Evolutionary conservation across 169 alveolate species (phyloP).

Genomic region (Perkinsus chesapeaki): DNA sequence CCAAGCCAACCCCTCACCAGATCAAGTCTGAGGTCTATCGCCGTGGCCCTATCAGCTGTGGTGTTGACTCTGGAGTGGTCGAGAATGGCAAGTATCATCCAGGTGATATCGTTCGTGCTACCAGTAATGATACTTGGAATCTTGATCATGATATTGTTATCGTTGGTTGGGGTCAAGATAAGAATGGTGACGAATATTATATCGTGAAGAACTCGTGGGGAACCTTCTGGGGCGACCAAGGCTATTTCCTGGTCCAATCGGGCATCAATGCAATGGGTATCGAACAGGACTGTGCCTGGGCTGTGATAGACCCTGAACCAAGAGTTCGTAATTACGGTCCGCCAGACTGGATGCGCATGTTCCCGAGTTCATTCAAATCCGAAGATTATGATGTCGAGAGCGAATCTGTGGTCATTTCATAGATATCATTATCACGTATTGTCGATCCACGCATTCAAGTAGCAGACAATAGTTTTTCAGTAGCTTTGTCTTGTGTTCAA

Average conservation of each 20-base stretch:
- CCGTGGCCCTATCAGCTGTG: constrained; percentile 65
- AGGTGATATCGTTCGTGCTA: constrained; percentile 4
- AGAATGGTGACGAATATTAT: constrained; percentile 35
- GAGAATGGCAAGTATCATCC: neutral
- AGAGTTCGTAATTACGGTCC: constrained; percentile 7
- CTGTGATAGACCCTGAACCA: constrained; percentile 22
- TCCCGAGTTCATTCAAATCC: neutral
- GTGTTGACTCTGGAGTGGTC: constrained; percentile 39
- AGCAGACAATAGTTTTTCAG: too few relatives aligned
- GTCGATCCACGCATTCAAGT: too few relatives aligned
- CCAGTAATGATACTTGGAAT: constrained; percentile 20
- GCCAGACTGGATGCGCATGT: neutral
- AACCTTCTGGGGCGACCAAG: constrained; percentile 70
- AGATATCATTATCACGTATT: neutral
- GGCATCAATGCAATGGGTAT: constrained; percentile 50
- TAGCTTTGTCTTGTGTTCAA: too few relatives aligned
- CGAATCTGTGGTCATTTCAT: neutral
- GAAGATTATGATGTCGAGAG: neutral
- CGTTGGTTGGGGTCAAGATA: constrained; percentile 57
- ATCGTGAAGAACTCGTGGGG: constrained; percentile 73
- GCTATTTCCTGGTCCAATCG: constrained; percentile 53
- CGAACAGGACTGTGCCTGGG: constrained; percentile 58
- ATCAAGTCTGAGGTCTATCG: constrained; percentile 58
- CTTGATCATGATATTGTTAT: constrained; percentile 65
- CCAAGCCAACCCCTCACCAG: constrained; percentile 9